phyloP scores from a whole-genome alignment of 805 yeast species.

The Yamadazyma laniorum region DNA sequence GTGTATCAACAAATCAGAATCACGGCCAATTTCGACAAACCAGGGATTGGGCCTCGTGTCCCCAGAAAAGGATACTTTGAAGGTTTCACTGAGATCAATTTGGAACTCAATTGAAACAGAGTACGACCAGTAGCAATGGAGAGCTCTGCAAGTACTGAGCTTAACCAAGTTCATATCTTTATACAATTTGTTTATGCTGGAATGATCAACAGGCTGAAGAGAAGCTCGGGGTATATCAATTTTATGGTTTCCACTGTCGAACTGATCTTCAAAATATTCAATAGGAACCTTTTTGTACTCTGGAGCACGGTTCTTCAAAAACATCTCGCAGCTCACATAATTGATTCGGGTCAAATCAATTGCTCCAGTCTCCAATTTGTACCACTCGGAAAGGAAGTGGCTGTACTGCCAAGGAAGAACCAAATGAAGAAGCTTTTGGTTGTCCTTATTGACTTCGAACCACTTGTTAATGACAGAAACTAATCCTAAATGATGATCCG shows the following conservation, averaged over 20 bases:
- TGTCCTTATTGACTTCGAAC: constrained; percentile 43
- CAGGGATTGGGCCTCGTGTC: constrained; percentile 82
- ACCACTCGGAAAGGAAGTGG: constrained; percentile 70
- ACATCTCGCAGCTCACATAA: constrained; percentile 61
- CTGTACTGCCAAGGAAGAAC: constrained; percentile 75
- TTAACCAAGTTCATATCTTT: constrained; percentile 41
- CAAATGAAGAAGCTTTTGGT: constrained; percentile 46
- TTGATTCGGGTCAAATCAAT: constrained; percentile 42
- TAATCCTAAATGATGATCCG: constrained; percentile 93
- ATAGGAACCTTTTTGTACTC: constrained; percentile 28
- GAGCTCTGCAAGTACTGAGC: constrained; percentile 68
- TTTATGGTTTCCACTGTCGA: constrained; percentile 21
- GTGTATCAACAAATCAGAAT: constrained; percentile 77
- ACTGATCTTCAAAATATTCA: constrained; percentile 32
- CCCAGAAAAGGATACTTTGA: constrained; percentile 86
- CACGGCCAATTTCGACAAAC: constrained; percentile 65
- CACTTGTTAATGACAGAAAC: constrained; percentile 68
- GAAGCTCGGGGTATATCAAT: constrained; percentile 19
- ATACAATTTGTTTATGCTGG: constrained; percentile 33
- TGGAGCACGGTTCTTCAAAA: constrained; percentile 34
- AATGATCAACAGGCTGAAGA: constrained; percentile 26
- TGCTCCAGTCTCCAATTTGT: constrained; percentile 39
- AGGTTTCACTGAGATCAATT: constrained; percentile 39
- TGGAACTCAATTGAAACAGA: constrained; percentile 53
- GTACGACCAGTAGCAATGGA: constrained; percentile 84